Base-by-base conservation (phyloP, 2,329 filamentous ascomycete genomes). In the Hypoxylon sp. region DNA sequence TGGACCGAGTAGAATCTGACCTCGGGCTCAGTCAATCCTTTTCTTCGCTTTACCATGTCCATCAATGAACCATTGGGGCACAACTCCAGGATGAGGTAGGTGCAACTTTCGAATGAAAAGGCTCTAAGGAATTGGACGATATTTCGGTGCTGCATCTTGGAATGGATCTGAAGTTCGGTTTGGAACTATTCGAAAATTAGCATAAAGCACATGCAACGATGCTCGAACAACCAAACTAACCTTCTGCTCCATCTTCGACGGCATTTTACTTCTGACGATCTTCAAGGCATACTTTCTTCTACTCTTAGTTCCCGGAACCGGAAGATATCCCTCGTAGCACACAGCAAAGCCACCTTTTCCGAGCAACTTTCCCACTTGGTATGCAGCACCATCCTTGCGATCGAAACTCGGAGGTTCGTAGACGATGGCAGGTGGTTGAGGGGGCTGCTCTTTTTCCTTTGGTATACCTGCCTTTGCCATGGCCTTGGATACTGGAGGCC, bases 31-130 rank as follows among this genome's bases (percentile, higher is more conserved):
- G 91, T 97, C 50, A 99, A 78, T 45, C 88, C 91, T 69, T 90
- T 94, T 63, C 94, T 83, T 65, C 89, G 90, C 75, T 95, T 95
- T 57, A 97, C 90, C 87, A 97, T 96, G 69, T 97, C 94, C 85
- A 96, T 96, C 12, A 99, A 82, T 13, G 92, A 97, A 34, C 94
- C 94, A 68, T 97, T 97, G 43, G 91, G 88, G 71, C 94, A 99
- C 32, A 99, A 78, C 70, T 99, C 93, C 19, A 99, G 80, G 35
- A 97, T 89, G 37, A 99, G 89, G 65, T 96, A 99, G 50, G 94
- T 97, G 70, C 87, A 92, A 59, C 84, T 86, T 60, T 91, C 81
- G 71, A 92, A 96, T 8, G 92, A 89, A 69, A 99, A 99, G 23
- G 94, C 94, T 63, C 93, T 86, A 65, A 96, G 85, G 71, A 99